Evolutionary conservation across 1,284 basidiomycete species (phyloP).

Genomic region (Anthracocystis panici-leucophaei): DNA sequence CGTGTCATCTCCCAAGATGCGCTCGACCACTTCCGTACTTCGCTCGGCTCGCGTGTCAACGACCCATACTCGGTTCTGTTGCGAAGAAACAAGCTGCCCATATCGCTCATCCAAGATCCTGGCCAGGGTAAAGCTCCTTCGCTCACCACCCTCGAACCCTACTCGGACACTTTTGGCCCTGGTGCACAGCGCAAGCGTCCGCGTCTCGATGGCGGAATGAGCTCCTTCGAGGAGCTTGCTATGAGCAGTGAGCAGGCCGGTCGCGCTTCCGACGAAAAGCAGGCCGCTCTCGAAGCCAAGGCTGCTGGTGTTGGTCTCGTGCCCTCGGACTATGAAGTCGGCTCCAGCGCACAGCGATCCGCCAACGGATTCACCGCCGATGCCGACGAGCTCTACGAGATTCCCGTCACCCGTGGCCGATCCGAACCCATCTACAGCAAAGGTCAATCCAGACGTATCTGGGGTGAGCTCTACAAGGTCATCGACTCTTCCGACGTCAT

Average conservation of each 20-base stretch:
- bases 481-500: constrained; percentile 98
- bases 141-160: constrained; percentile 65
- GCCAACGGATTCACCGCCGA: constrained; percentile 61
- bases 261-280: constrained; percentile 57
- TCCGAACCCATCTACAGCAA: constrained; percentile 69
- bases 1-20: constrained; percentile 79
- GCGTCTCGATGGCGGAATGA: constrained; percentile 62
- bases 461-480: constrained; percentile 98
- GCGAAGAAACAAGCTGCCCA: constrained; percentile 68
- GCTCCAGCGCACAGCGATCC: constrained; percentile 49
- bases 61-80: constrained; percentile 68
- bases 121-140: constrained; percentile 61
- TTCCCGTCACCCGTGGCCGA: constrained; percentile 66
- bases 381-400: constrained; percentile 63
- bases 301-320: constrained; percentile 63
- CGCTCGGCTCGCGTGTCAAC: constrained; percentile 61
- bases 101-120: constrained; percentile 67
- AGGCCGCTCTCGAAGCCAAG: constrained; percentile 56
- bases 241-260: constrained; percentile 55
- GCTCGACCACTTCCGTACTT: constrained; percentile 73
- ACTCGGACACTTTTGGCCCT: constrained; percentile 66
- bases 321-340: constrained; percentile 65
- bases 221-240: constrained; percentile 66
- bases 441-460: constrained; percentile 77
- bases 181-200: constrained; percentile 68